Evolutionary conservation across 83 land plant species (phyloP).

Genomic region (Diphasiastrum complanatum): DNA sequence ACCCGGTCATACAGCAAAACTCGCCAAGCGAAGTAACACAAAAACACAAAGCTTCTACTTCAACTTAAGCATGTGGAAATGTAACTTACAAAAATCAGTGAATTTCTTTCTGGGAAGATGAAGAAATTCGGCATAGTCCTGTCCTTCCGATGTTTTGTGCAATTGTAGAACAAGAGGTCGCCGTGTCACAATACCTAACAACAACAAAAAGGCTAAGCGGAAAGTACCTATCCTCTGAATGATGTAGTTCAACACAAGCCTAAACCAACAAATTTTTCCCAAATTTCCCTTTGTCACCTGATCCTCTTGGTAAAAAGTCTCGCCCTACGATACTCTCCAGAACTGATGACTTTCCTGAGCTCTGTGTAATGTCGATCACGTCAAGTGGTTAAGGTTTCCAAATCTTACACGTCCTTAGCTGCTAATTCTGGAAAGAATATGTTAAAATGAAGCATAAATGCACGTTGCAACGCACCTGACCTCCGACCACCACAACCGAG

Average conservation of each 20-base stretch:
- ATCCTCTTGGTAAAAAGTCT: conserved; percentile 52
- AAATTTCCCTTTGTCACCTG: too few relatives aligned
- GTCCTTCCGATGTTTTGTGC: conserved; percentile 55
- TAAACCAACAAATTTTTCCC: too few relatives aligned
- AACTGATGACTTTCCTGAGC: conserved; percentile 58
- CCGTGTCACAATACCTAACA: too few relatives aligned
- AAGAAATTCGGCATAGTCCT: conserved; percentile 75
- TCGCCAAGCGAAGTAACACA: too few relatives aligned
- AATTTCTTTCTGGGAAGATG: conserved; percentile 64
- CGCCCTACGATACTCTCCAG: conserved; percentile 59
- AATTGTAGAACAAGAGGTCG: too few relatives aligned
- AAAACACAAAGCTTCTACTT: too few relatives aligned
- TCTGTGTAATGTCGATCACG: conserved; percentile 19
- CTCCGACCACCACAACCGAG: conserved; percentile 63
- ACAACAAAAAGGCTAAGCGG: too few relatives aligned
- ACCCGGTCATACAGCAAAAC: too few relatives aligned
- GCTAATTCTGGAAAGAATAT: not conserved
- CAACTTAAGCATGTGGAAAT: not conserved
- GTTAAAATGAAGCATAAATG: not conserved
- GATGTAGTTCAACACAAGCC: too few relatives aligned
- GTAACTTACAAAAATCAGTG: conserved; percentile 54
- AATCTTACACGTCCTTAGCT: not conserved
- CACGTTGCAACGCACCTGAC: conserved; percentile 37
- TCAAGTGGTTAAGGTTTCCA: not conserved
- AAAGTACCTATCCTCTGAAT: too few relatives aligned